Conservation (phyloP, 495 filamentous ascomycete species). For the Usnea hakonensis region DNA sequence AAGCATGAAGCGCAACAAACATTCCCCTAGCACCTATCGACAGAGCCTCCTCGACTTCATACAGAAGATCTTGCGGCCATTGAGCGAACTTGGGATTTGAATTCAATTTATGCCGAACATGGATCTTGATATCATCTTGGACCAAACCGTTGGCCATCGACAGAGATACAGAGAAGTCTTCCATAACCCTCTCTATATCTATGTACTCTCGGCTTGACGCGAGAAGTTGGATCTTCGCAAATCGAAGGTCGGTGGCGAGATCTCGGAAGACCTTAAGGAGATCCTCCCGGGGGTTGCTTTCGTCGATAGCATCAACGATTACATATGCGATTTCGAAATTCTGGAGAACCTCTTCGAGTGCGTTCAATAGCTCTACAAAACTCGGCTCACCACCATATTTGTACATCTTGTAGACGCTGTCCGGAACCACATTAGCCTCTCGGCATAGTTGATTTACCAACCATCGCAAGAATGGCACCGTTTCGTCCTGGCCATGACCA, state of each 20-base stretch:
- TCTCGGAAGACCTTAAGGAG: constrained; percentile 21
- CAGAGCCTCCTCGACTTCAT: constrained; percentile 26
- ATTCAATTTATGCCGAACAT: constrained; percentile 23
- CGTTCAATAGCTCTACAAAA: neutral
- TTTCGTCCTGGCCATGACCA: constrained; percentile 28
- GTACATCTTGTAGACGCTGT: neutral
- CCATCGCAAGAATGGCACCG: constrained; percentile 22
- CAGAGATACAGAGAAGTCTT: constrained; percentile 11
- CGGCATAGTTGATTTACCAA: constrained; percentile 31
- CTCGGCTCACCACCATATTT: constrained; percentile 8
- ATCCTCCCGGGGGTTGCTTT: constrained; percentile 22
- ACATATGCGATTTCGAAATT: constrained; percentile 23
- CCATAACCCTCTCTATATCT: constrained; percentile 32
- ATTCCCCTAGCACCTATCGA: constrained; percentile 34
- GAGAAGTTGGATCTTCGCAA: constrained; percentile 32
- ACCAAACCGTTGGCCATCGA: constrained; percentile 34
- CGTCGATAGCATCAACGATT: constrained; percentile 33
- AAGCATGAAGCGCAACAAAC: constrained; percentile 20
- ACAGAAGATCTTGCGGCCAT: constrained; percentile 22
- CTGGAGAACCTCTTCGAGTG: constrained; percentile 8
- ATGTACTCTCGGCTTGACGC: constrained; percentile 36
- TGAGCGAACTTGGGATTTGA: constrained; percentile 17
- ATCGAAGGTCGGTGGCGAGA: constrained; percentile 27
- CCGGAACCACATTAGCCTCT: constrained; percentile 18
- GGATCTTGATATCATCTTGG: constrained; percentile 29